These are phyloP conservation scores for Penicillium sp. DNA, from an alignment of 2,329 filamentous ascomycete genomes.

Conservation along the genomic window DNA sequence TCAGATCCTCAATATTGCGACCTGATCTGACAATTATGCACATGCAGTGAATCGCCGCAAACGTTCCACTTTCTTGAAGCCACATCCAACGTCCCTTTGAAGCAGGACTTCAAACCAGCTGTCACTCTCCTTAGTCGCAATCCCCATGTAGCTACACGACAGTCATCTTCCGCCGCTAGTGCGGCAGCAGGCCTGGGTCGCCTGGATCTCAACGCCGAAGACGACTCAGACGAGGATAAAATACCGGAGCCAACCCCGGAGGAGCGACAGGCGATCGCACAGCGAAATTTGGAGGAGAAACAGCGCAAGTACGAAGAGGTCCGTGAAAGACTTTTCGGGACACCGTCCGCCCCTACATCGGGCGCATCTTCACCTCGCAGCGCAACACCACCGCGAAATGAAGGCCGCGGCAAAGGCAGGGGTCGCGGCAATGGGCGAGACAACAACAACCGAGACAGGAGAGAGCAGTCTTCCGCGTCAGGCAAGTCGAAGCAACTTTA, in stretches of 20 bases:
- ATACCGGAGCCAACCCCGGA: conserved; percentile 71
- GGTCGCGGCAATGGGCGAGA: conserved; percentile 56
- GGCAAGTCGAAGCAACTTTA: conserved; percentile 66
- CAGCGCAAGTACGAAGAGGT: conserved; percentile 88
- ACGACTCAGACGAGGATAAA: conserved; percentile 70
- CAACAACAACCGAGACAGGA: conserved; percentile 42
- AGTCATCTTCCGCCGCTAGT: conserved; percentile 53
- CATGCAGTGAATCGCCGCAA: conserved; percentile 70
- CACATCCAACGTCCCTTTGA: conserved; percentile 65
- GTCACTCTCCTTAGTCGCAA: conserved; percentile 84
- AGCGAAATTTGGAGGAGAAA: conserved; percentile 84
- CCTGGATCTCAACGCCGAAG: conserved; percentile 53
- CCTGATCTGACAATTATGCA: conserved; percentile 1
- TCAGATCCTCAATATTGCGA: background rate
- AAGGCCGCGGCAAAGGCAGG: conserved; percentile 51
- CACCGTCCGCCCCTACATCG: conserved; percentile 49
- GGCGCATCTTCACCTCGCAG: conserved; percentile 67
- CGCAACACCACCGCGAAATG: conserved; percentile 61
- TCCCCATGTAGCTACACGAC: conserved; percentile 67
- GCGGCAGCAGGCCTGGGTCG: conserved; percentile 50
- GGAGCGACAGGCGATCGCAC: conserved; percentile 77
- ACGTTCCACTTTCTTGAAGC: conserved; percentile 77
- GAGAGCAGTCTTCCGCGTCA: conserved; percentile 45
- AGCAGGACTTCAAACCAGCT: conserved; percentile 76
- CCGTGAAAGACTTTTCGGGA: conserved; percentile 84